phyloP scores from a whole-genome alignment of 257 asterid genomes.

The Penstemon davidsonii region DNA sequence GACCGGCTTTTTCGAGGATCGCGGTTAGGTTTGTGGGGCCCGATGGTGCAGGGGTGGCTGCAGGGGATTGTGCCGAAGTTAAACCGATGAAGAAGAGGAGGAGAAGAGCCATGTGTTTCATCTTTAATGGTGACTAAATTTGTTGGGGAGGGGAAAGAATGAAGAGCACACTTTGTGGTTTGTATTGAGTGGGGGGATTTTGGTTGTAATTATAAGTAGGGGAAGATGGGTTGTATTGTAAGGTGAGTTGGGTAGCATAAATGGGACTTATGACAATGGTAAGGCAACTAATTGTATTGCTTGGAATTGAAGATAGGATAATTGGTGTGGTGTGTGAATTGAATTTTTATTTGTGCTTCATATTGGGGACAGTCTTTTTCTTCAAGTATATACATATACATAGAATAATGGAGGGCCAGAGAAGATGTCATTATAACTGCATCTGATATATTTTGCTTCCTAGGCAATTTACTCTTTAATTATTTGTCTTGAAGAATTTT shows the following conservation, averaged over 20 bases:
- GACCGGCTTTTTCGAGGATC: constrained; percentile 55
- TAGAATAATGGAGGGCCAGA: too few species aligned
- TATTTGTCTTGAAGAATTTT: too few species aligned
- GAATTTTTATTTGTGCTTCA: too few species aligned
- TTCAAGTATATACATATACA: too few species aligned
- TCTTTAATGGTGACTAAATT: constrained; percentile 1
- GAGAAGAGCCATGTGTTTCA: constrained; percentile 11
- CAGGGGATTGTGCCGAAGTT: constrained; percentile 40
- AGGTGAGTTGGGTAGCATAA: background rate
- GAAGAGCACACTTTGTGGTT: constrained; percentile 6
- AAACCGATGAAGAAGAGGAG: constrained; percentile 28
- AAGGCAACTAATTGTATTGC: constrained; percentile 42
- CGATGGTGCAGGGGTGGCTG: constrained; percentile 43
- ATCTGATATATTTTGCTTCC: too few species aligned
- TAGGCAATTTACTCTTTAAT: too few species aligned
- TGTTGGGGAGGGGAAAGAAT: background rate
- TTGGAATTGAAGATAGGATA: constrained; percentile 39
- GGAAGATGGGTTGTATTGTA: constrained; percentile 23
- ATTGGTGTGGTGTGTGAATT: background rate
- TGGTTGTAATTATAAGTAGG: background rate
- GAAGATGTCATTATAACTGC: too few species aligned
- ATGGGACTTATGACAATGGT: constrained; percentile 29
- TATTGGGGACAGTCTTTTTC: too few species aligned
- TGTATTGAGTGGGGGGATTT: constrained; percentile 28
- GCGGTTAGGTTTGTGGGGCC: constrained; percentile 50